Evolutionary conservation across 768 basidiomycete genomes (phyloP), one percentile per base, ranked within the genome.

Genomic region (Kwoniella newhampshirensis): DNA sequence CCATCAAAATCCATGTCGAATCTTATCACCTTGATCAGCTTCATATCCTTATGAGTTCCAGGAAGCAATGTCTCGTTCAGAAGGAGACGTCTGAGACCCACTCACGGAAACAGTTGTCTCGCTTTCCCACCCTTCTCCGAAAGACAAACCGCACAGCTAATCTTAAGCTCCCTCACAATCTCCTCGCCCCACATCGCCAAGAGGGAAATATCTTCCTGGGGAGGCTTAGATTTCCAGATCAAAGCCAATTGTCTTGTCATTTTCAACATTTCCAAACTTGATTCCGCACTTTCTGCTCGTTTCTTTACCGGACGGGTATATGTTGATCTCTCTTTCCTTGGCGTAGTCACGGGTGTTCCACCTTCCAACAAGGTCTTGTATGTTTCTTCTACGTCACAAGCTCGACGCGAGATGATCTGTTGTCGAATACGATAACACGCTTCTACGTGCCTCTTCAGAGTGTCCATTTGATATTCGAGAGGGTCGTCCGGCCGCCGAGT

Each of bases 1-100:
- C 59, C 62, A 0, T 20, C 26, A 43, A 66, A 71, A 39, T 71
- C 70, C 51, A 71, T 54, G 27, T 71, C 67, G 40, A 71, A 71
- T 3, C 70, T 71, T 30, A 17, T 30, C 27, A 25, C 25, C 13
- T 32, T 21, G 45, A 49, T 49, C 25, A 49, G 15, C 47, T 9
- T 18, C 17, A 5, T 28, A 30, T 49, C 11, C 45, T 15, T 11
- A 36, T 21, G 6, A 6, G 4, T 26, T 25, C 23, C 28, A 21
- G n/a, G 15, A 39, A 39, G 26, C 50, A 21, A 15, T 13, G 9
- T 50, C 48, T 39, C 35, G 37, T 15, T 9, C 23, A 13, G 12
- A 2, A 41, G 20, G 15, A 25, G 5, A n/a, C 13, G n/a, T 30
- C 20, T 28, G 25, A 44, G 3, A 23, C 20, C 26, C 17, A 54